Evolutionary conservation across 2,329 filamentous ascomycete species (phyloP), one percentile per base, ranked within the genome.

Genomic region (Lachnellula arida): DNA sequence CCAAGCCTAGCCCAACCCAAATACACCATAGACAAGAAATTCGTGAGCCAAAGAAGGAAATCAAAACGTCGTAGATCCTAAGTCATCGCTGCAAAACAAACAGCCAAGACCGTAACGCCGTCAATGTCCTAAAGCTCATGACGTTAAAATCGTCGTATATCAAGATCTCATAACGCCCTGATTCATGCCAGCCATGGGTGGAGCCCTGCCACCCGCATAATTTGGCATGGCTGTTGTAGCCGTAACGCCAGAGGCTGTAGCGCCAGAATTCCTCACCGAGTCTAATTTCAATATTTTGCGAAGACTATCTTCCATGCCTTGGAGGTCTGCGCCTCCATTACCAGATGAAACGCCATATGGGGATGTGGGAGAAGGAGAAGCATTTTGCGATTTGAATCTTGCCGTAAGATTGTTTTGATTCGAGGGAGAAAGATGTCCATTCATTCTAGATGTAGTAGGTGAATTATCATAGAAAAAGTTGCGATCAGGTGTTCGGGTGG

Each of bases 251-350:
- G 55, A 23, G n/a, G 43, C 42, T 35, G 51, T 25, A 46, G 51
- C 49, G 14, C 56, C 59, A 35, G 62, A 60, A 56, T 52, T 59
- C 19, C 52, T 59, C 22, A 54, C 42, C 17, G 67, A 60, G 46
- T 67, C 62, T 46, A 71, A 51, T 54, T 70, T 71, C 49, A 71
- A 60, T 19, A 71, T 64, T 42, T 60, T 67, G 25, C 69, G 65
- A 39, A 71, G 65, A 57, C 60, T 66, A n/a, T 70, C 64, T 54
- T 70, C 68, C 63, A 70, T 70, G 15, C 63, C 66, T 49, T 62
- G 58, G 59, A 68, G 44, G 58, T 70, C 63, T 35, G 61, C 53
- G 43, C 52, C 55, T 44, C 57, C 59, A 54, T 56, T 58, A 49
- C 54, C 57, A 54, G 61, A 62, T 55, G 60, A 53, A 55, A 51